A percentile compares a stretch with the other conserved stretches of the same genome.
These are phyloP conservation scores for Penicillium sp. DNA, from an alignment of 2,329 filamentous ascomycete species.

Conservation along the genomic window DNA sequence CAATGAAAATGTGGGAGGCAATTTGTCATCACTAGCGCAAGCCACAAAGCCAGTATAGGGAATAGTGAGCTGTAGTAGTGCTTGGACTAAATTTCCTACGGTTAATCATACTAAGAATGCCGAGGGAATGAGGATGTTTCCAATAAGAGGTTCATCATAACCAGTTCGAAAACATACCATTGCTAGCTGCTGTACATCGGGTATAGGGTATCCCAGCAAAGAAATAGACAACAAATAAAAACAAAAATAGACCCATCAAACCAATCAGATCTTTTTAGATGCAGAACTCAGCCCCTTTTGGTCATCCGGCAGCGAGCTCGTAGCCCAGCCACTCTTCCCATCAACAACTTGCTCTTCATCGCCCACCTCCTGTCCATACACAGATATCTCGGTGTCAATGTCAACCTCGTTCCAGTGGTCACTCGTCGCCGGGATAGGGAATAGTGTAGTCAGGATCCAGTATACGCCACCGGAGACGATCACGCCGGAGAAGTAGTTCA, in stretches of 20 bases:
- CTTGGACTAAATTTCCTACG: no score
- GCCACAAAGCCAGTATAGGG: no score
- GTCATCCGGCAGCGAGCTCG: conserved; percentile 14
- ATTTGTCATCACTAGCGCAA: no score
- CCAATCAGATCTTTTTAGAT: conserved; percentile 11
- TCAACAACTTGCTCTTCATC: conserved; percentile 24
- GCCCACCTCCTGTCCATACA: conserved; percentile 30
- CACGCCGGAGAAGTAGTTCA: conserved; percentile 88
- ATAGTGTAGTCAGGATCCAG: conserved; percentile 63
- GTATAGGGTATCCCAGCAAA: neutral
- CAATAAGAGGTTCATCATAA: no score
- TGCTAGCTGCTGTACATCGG: conserved; percentile 3
- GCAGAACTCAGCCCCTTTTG: conserved; percentile 21
- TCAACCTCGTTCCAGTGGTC: conserved; percentile 71
- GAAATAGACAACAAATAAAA: neutral
- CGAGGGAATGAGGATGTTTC: no score
- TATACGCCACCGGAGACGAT: conserved; percentile 64
- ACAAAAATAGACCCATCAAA: neutral
- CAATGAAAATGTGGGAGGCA: no score
- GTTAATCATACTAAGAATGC: no score
- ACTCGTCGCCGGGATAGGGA: conserved; percentile 68
- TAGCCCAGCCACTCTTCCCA: conserved; percentile 5
- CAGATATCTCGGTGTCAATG: conserved; percentile 30
- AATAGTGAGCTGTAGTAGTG: no score
- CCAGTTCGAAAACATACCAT: neutral